These are phyloP conservation scores for Entonaema liquescens DNA, from an alignment of 495 filamentous ascomycete species.

Conservation along the genomic window DNA sequence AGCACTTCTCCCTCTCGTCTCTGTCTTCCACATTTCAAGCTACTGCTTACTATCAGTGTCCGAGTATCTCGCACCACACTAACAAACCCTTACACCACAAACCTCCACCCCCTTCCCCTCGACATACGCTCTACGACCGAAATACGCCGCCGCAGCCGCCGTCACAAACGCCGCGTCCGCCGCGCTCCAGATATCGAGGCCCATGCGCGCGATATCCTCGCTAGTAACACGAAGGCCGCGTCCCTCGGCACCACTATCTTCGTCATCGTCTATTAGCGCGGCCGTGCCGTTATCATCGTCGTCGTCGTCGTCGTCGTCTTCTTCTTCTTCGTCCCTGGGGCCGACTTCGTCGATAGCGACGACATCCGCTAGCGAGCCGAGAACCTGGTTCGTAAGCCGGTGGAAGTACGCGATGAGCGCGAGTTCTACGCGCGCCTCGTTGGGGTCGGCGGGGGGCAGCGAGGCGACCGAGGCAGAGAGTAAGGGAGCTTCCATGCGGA, in stretches of 20 bases:
- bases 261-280: constrained; percentile 36
- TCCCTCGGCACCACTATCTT: constrained; percentile 41
- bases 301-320: constrained; percentile 61
- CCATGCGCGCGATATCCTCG: constrained; percentile 80
- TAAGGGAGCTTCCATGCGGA: constrained; percentile 40
- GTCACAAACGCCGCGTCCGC: constrained; percentile 76
- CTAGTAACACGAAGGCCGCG: constrained; percentile 66
- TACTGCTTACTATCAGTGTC: neutral
- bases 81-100: constrained; percentile 83
- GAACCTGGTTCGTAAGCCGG: constrained; percentile 75
- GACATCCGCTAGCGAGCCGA: constrained; percentile 74
- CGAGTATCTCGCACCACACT: neutral
- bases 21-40: too few species aligned
- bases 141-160: constrained; percentile 74
- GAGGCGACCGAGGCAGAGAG: constrained; percentile 52
- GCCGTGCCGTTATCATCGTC: constrained; percentile 44
- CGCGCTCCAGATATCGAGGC: constrained; percentile 86
- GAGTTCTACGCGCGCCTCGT: constrained; percentile 64
- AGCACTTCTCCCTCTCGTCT: too few species aligned
- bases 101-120: constrained; percentile 77
- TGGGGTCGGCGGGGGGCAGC: constrained; percentile 41
- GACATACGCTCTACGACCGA: constrained; percentile 72
- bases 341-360: constrained; percentile 66
- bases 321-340: constrained; percentile 59
- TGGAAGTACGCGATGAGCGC: constrained; percentile 93